phyloP scores from a whole-genome alignment of 108 stramenopile species.

The Skeletonema marinoi region DNA sequence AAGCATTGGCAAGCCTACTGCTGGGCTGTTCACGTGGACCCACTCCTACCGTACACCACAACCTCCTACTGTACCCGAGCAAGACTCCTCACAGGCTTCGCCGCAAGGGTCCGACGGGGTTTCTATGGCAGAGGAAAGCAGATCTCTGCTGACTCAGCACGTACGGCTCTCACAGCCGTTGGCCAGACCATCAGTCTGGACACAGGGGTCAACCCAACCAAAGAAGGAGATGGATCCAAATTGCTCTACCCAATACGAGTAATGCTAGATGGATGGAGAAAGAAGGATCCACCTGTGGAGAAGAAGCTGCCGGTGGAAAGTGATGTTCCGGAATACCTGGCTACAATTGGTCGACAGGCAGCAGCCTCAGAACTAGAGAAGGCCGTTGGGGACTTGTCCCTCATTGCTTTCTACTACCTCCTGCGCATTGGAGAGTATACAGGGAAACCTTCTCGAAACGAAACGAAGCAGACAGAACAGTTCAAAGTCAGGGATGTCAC shows the following conservation, averaged over 20 bases:
- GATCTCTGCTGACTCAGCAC: not conserved
- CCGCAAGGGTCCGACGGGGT: not conserved
- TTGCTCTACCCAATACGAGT: not conserved
- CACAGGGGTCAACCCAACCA: constrained; percentile 3
- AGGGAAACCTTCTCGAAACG: not conserved
- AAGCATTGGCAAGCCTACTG: not conserved
- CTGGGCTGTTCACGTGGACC: constrained; percentile 18
- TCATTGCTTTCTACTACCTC: constrained; percentile 15
- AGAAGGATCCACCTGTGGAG: not conserved
- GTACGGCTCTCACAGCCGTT: constrained; percentile 14
- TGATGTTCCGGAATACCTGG: not conserved
- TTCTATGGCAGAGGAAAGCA: not conserved
- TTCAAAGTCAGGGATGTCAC: not conserved
- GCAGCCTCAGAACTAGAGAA: not conserved
- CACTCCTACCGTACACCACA: not conserved
- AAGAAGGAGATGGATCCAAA: not conserved
- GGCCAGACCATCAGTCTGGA: constrained; percentile 13
- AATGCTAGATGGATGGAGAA: not conserved
- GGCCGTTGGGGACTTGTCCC: not conserved
- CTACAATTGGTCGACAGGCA: not conserved
- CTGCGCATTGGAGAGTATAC: constrained; percentile 7
- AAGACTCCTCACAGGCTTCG: not conserved
- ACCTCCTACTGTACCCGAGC: not conserved
- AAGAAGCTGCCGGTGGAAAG: not conserved
- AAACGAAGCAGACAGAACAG: not conserved